Evolutionary conservation across 495 filamentous ascomycete species (phyloP).

Genomic region (Podospora comata): DNA sequence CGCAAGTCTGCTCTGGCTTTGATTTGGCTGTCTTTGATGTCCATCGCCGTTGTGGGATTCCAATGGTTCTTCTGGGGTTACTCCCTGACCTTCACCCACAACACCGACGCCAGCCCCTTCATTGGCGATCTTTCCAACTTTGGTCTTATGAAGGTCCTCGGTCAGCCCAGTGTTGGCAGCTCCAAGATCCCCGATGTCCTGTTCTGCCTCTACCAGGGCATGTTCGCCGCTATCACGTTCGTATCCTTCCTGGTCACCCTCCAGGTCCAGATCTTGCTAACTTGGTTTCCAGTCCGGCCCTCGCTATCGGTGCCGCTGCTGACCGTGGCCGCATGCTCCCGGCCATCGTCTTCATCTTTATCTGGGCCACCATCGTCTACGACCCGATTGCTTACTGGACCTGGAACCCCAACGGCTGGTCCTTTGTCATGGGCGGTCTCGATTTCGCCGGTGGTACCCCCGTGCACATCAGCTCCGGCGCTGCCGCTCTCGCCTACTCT

Average conservation of each 20-base stretch:
- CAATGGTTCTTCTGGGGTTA: constrained; percentile 99
- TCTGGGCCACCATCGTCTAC: constrained; percentile 94
- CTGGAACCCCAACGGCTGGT: constrained; percentile 89
- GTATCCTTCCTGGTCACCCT: not conserved
- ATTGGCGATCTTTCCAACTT: constrained; percentile 87
- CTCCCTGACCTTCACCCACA: constrained; percentile 87
- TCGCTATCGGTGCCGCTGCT: constrained; percentile 88
- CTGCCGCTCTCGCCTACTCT: constrained; percentile 84
- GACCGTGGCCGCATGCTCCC: constrained; percentile 95
- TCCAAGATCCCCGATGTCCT: constrained; percentile 81
- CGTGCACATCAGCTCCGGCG: constrained; percentile 91
- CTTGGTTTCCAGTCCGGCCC: constrained; percentile 56
- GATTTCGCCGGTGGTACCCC: constrained; percentile 97
- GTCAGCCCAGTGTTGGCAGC: constrained; percentile 75
- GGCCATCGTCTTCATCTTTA: constrained; percentile 90
- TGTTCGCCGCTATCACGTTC: constrained; percentile 89
- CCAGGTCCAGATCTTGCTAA: constrained; percentile 1
- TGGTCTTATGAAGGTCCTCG: constrained; percentile 79
- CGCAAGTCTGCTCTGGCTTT: constrained; percentile 92
- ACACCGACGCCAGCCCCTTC: constrained; percentile 62
- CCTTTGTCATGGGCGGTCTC: constrained; percentile 75
- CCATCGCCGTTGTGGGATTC: constrained; percentile 84
- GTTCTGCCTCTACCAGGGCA: constrained; percentile 94
- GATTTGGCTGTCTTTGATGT: constrained; percentile 96
- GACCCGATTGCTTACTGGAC: constrained; percentile 98